phyloP scores from a whole-genome alignment of 2,329 filamentous ascomycete species.

The Rugonectria rugulosa region DNA sequence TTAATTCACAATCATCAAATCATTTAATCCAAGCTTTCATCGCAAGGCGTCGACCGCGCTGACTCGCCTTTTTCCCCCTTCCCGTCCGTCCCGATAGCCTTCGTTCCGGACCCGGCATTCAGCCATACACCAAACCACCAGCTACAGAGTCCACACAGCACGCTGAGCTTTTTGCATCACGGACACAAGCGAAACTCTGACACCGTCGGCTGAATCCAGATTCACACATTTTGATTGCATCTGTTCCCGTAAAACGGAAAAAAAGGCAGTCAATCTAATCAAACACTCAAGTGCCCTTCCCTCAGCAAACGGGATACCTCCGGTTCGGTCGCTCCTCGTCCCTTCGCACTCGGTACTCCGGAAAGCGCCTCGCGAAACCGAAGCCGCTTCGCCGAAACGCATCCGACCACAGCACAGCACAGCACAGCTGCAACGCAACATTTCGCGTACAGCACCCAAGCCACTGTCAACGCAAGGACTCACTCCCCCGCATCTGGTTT shows the following conservation, averaged over 20 bases:
- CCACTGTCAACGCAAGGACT: slow-evolving; percentile 14
- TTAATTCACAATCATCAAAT: slow-evolving; percentile 10
- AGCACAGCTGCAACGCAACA: slow-evolving; percentile 5
- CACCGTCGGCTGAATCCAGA: too few species aligned
- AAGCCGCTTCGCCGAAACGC: slow-evolving; percentile 11
- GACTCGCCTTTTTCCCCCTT: slow-evolving; percentile 14
- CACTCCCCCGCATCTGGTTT: slow-evolving; percentile 11
- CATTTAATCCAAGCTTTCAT: slow-evolving; percentile 10
- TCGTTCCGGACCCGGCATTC: slow-evolving; percentile 18
- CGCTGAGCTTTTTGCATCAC: slow-evolving; percentile 16
- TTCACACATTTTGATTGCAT: slow-evolving; percentile 1
- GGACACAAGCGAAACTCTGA: slow-evolving; percentile 20
- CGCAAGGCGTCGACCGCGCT: slow-evolving; percentile 30
- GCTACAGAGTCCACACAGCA: too few species aligned
- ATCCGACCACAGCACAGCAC: neutral
- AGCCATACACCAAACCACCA: neutral
- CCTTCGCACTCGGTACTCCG: slow-evolving; percentile 8
- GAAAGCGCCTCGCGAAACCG: slow-evolving; percentile 21
- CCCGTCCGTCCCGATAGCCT: neutral
- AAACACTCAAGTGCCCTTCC: neutral
- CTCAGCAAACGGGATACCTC: neutral
- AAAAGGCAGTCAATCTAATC: slow-evolving; percentile 5
- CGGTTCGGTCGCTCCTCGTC: neutral
- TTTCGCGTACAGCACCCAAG: neutral
- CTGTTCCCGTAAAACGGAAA: slow-evolving; percentile 15